Conservation (phyloP, 371 early-diverging fungal genomes). For the Smittium culicis region DNA sequence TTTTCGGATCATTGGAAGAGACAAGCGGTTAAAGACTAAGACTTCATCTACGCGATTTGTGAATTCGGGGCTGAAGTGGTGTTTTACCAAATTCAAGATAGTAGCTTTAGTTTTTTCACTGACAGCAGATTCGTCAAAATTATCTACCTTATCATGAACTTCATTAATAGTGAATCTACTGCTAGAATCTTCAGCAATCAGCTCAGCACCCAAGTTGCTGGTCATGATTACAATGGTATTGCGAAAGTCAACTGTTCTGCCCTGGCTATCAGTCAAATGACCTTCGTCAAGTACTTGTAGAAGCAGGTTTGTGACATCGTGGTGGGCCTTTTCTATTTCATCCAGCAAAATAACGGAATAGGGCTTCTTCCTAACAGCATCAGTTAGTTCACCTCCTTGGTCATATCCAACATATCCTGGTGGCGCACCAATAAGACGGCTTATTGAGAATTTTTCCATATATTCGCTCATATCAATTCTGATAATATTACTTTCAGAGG, state of each 20-base stretch:
- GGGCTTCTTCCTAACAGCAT: constrained; percentile 57
- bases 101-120: not conserved
- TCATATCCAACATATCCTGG: constrained; percentile 75
- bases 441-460: constrained; percentile 56
- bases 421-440: constrained; percentile 64
- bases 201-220: constrained; percentile 71
- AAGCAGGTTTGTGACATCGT: constrained; percentile 59
- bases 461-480: constrained; percentile 76
- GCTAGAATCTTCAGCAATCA: no score
- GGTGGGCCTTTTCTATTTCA: constrained; percentile 77
- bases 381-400: constrained; percentile 67
- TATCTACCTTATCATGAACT: no score
- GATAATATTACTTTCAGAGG: constrained; percentile 27
- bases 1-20: constrained; percentile 45
- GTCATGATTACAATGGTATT: constrained; percentile 75
- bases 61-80: constrained; percentile 80
- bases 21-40: constrained; percentile 70
- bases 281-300: constrained; percentile 79
- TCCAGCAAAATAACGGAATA: constrained; percentile 72
- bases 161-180: no score
- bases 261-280: constrained; percentile 63
- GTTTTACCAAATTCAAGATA: constrained; percentile 43
- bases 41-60: constrained; percentile 82
- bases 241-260: constrained; percentile 57
- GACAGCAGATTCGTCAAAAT: no score